Evolutionary conservation across 768 basidiomycete species (phyloP).

Genomic region (Hypholoma fasciculare): DNA sequence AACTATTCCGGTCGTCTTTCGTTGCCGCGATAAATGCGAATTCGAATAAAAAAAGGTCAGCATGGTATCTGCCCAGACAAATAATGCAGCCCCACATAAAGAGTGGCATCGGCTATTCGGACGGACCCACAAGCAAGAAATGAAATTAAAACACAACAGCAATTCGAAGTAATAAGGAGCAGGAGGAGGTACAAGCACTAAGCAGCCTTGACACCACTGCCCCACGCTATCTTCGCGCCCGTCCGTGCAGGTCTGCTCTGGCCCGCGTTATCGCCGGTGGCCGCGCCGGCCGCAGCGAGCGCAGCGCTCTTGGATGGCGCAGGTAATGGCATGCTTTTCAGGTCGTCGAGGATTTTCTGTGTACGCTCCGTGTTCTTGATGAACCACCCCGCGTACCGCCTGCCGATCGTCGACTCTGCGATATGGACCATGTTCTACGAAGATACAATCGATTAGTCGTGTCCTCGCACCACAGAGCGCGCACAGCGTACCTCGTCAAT

Average conservation of each 20-base stretch:
- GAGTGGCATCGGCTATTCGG: too few relatives aligned
- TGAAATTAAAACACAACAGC: too few relatives aligned
- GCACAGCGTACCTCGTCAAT: slow-evolving; percentile 77
- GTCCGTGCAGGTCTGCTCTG: slow-evolving; percentile 30
- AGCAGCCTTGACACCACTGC: slow-evolving; percentile 37
- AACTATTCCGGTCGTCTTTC: too few relatives aligned
- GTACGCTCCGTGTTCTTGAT: slow-evolving; percentile 94
- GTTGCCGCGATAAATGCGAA: too few relatives aligned
- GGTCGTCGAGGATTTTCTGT: slow-evolving; percentile 80
- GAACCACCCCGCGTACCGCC: slow-evolving; percentile 96
- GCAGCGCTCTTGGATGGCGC: slow-evolving; percentile 26
- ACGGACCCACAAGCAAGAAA: too few relatives aligned
- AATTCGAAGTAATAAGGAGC: too few relatives aligned
- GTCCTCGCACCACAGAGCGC: background rate
- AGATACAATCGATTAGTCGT: background rate
- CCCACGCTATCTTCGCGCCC: slow-evolving; percentile 66
- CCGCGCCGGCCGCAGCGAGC: slow-evolving; percentile 13
- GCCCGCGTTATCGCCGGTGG: slow-evolving; percentile 11
- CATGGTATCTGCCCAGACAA: too few relatives aligned
- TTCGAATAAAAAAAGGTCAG: too few relatives aligned
- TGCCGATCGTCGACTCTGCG: slow-evolving; percentile 89
- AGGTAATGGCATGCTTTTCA: slow-evolving; percentile 56
- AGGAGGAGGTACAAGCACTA: background rate
- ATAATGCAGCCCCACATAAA: too few relatives aligned
- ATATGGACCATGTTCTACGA: slow-evolving; percentile 94